Evolutionary conservation across 2,329 filamentous ascomycete genomes (phyloP).

Genomic region (Neofusicoccum ribis): DNA sequence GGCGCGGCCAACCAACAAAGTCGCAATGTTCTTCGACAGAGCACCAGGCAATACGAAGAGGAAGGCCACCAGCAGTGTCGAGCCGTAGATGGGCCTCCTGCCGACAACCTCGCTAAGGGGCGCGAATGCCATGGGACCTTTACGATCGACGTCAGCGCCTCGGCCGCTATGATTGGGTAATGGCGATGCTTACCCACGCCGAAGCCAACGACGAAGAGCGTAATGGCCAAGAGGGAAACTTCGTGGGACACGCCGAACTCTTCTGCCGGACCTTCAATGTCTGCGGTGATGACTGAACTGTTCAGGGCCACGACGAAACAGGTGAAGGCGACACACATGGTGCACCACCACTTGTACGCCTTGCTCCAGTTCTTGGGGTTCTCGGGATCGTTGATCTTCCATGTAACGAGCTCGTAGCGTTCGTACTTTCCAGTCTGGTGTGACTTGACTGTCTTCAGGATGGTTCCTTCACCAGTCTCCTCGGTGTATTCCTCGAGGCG

Average conservation of each 20-base stretch:
- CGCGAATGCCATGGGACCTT: conserved; percentile 75
- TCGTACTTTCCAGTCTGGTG: conserved; percentile 53
- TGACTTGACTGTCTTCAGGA: conserved; percentile 57
- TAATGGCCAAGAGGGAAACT: conserved; percentile 70
- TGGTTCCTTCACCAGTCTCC: conserved; percentile 63
- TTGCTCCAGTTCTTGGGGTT: conserved; percentile 89
- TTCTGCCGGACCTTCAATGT: conserved; percentile 63
- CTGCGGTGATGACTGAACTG: conserved; percentile 76
- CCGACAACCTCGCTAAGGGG: conserved; percentile 76
- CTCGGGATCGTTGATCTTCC: conserved; percentile 68
- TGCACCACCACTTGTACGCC: conserved; percentile 72
- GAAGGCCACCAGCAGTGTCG: conserved; percentile 68
- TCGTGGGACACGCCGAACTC: conserved; percentile 70
- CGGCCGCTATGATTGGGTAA: neutral
- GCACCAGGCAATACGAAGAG: conserved; percentile 81
- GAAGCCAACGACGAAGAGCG: conserved; percentile 79
- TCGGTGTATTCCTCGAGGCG: conserved; percentile 64
- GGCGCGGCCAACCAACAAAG: conserved; percentile 71
- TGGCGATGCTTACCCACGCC: conserved; percentile 59
- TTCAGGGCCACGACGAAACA: conserved; percentile 52
- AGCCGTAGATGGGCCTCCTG: conserved; percentile 67
- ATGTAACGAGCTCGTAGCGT: conserved; percentile 66
- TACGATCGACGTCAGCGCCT: neutral
- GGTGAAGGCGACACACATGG: conserved; percentile 72
- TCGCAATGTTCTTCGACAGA: conserved; percentile 72